Conservation (phyloP, 1,284 basidiomycete genomes). For the Cryptococcus maquisensis region DNA sequence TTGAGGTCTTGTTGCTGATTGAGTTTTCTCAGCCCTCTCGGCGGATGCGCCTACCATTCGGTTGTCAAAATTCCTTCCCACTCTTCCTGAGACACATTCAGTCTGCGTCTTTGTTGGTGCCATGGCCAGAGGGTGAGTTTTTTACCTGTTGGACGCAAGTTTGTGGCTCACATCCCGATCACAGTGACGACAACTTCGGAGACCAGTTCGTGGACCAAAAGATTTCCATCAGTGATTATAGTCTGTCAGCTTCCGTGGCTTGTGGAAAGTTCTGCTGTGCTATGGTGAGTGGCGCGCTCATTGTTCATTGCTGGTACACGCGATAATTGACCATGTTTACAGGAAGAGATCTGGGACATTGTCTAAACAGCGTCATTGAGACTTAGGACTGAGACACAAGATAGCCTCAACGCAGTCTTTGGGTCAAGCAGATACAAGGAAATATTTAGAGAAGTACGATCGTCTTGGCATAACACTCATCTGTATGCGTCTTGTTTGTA, state of each 20-base stretch:
- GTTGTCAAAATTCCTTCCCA: conserved; percentile 75
- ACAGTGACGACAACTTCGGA: conserved; percentile 85
- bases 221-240: conserved; percentile 92
- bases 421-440: neutral
- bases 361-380: conserved; percentile 43
- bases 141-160: neutral
- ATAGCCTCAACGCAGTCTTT: conserved; percentile 2
- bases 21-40: conserved; percentile 64
- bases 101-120: conserved; percentile 96
- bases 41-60: conserved; percentile 83
- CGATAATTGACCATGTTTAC: neutral
- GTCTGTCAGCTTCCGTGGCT: conserved; percentile 88
- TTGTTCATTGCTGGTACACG: neutral
- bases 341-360: conserved; percentile 61
- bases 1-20: neutral
- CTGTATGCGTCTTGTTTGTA: conserved; percentile 13
- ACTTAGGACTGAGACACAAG: neutral
- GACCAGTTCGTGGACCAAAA: conserved; percentile 93
- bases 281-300: conserved; percentile 46
- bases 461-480: conserved; percentile 10
- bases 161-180: neutral
- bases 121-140: conserved; percentile 75
- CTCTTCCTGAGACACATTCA: conserved; percentile 77
- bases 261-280: conserved; percentile 81
- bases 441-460: neutral